Conservation (phyloP, 179 eudicot species). For the Spergularia azorica region DNA sequence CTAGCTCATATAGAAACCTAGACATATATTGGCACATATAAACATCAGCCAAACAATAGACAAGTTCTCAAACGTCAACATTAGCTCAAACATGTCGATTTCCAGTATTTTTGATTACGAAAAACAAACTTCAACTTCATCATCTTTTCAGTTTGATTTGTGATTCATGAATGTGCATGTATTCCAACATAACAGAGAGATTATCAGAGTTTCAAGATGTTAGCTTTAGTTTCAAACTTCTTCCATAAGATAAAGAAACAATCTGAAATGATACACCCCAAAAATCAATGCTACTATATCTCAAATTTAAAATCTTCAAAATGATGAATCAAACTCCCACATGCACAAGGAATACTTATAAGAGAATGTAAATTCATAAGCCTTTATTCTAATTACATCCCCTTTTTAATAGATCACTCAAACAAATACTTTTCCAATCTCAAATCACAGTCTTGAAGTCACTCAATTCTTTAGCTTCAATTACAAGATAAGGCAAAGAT, state of each 20-base stretch:
- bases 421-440: constrained; percentile 7
- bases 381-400: not conserved
- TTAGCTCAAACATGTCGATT: constrained; percentile 13
- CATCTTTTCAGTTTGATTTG: not conserved
- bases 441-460: constrained; percentile 11
- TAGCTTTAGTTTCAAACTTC: not conserved
- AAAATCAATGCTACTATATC: not conserved
- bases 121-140: not conserved
- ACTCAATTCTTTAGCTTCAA: constrained; percentile 11
- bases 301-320: not conserved
- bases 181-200: not conserved
- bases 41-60: not conserved
- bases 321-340: constrained; percentile 21
- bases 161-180: not conserved
- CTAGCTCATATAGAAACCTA: not conserved
- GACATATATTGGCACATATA: not conserved
- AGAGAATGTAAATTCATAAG: not conserved
- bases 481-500: constrained; percentile 17
- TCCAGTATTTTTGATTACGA: not conserved
- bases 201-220: not conserved
- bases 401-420: not conserved
- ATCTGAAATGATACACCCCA: not conserved
- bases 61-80: not conserved
- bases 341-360: constrained; percentile 16
- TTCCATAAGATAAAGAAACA: not conserved